These are phyloP conservation scores for Aurantiochytrium sp. DNA, from an alignment of 108 stramenopile species.

Conservation along the genomic window DNA sequence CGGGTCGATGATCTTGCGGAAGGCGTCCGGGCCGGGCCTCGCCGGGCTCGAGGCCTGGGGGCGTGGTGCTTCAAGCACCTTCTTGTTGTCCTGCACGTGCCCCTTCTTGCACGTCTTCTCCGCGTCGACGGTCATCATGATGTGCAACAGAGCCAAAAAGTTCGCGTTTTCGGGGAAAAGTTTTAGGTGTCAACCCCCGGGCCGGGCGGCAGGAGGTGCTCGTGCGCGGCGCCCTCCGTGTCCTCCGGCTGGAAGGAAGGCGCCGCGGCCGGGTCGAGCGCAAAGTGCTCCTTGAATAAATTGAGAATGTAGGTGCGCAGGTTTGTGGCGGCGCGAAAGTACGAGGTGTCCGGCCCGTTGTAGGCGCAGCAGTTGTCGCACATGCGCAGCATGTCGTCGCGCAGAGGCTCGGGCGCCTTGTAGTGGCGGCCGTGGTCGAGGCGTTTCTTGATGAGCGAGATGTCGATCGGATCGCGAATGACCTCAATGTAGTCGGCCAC, in stretches of 20 bases:
- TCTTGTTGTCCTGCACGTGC: too few species aligned
- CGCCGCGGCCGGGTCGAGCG: not conserved
- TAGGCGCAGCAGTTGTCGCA: slow-evolving; percentile 27
- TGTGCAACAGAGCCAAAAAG: too few species aligned
- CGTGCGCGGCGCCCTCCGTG: not conserved
- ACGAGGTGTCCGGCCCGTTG: slow-evolving; percentile 3
- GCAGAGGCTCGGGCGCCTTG: slow-evolving; percentile 44
- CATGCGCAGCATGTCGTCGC: not conserved
- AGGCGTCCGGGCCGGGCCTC: too few species aligned
- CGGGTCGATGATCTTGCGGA: too few species aligned
- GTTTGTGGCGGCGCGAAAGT: not conserved
- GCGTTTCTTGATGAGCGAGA: slow-evolving; percentile 73
- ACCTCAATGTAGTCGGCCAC: slow-evolving; percentile 81
- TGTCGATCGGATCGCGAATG: slow-evolving; percentile 79
- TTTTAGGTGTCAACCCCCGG: too few species aligned
- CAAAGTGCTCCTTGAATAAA: not conserved
- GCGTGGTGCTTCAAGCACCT: too few species aligned
- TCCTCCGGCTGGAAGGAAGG: not conserved
- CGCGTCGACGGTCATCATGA: too few species aligned
- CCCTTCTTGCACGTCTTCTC: too few species aligned
- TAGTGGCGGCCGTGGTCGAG: slow-evolving; percentile 77
- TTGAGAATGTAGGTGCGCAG: slow-evolving; percentile 1
- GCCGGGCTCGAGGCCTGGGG: too few species aligned
- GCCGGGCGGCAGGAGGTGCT: not conserved
- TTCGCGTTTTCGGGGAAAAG: too few species aligned